Evolutionary conservation across 2,329 filamentous ascomycete genomes (phyloP).

Genomic region (Huntiella decipiens): DNA sequence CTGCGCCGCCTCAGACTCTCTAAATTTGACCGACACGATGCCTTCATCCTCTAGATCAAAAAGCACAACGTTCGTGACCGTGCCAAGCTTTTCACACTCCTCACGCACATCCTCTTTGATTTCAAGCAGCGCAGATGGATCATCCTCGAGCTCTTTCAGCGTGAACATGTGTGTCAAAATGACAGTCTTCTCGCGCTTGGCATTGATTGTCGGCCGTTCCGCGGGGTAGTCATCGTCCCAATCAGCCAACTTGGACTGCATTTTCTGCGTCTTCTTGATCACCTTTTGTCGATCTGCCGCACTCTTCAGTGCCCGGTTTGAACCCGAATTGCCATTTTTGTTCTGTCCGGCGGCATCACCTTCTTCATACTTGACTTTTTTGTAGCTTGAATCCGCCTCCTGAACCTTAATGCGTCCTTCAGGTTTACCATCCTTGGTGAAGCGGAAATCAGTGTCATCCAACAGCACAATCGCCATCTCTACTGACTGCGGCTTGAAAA

Average conservation of each 20-base stretch:
- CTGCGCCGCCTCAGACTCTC: slow-evolving; percentile 47
- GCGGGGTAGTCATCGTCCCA: slow-evolving; percentile 71
- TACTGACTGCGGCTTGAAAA: slow-evolving; percentile 90
- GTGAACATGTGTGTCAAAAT: slow-evolving; percentile 91
- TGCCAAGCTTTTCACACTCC: slow-evolving; percentile 69
- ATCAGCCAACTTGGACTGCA: slow-evolving; percentile 80
- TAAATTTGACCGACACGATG: slow-evolving; percentile 70
- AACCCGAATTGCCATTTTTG: slow-evolving; percentile 18
- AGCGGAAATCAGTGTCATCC: slow-evolving; percentile 66
- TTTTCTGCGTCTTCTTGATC: slow-evolving; percentile 75
- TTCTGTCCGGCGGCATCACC: slow-evolving; percentile 16
- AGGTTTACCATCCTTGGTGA: slow-evolving; percentile 30
- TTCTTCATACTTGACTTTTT: slow-evolving; percentile 56
- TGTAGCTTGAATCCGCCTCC: slow-evolving; percentile 76
- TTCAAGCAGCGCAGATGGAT: slow-evolving; percentile 64
- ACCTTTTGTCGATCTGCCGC: slow-evolving; percentile 70
- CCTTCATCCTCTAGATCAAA: slow-evolving; percentile 77
- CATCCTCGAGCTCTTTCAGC: slow-evolving; percentile 63
- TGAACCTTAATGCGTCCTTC: slow-evolving; percentile 60
- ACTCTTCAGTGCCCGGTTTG: slow-evolving; percentile 24
- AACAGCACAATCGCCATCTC: slow-evolving; percentile 62
- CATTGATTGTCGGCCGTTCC: slow-evolving; percentile 27
- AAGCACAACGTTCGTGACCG: slow-evolving; percentile 77
- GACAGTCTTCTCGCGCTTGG: slow-evolving; percentile 57
- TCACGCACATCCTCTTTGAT: slow-evolving; percentile 91